These are phyloP conservation scores for Mortierella sp. DNA, from an alignment of 371 early-diverging fungal genomes.

Conservation along the genomic window DNA sequence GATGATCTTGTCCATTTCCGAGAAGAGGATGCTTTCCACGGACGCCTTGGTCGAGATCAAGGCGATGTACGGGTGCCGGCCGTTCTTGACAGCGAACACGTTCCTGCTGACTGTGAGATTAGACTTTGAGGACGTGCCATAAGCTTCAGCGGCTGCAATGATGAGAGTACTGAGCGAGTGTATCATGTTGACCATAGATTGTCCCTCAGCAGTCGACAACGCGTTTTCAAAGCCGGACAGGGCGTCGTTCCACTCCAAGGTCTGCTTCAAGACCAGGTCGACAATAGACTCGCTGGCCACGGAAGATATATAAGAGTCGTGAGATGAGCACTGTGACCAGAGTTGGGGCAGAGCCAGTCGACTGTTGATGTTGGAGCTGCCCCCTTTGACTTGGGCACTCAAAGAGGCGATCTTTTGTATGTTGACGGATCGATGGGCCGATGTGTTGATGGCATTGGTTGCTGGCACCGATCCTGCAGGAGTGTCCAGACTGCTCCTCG, in stretches of 20 bases:
- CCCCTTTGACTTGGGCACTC: conserved; percentile 10
- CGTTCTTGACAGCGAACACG: conserved; percentile 37
- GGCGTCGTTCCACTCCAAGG: conserved; percentile 38
- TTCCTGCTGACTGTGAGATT: conserved; percentile 10
- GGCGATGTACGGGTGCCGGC: conserved; percentile 44
- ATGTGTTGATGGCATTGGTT: background rate
- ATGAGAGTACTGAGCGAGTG: conserved; percentile 36
- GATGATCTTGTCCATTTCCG: conserved; percentile 37
- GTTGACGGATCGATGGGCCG: conserved; percentile 40
- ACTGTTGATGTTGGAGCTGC: conserved; percentile 10
- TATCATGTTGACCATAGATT: conserved; percentile 32
- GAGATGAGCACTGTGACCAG: conserved; percentile 42
- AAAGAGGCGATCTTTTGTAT: conserved; percentile 35
- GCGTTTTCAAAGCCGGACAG: conserved; percentile 45
- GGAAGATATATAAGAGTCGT: conserved; percentile 31
- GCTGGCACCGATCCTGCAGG: background rate
- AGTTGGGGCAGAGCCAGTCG: conserved; percentile 36
- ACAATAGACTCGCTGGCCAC: conserved; percentile 30
- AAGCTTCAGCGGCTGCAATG: conserved; percentile 27
- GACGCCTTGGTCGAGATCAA: conserved; percentile 21
- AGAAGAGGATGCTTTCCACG: conserved; percentile 25
- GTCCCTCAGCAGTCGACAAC: conserved; percentile 34
- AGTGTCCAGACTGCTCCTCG: conserved; percentile 7
- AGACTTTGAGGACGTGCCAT: background rate
- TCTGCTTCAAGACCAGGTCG: conserved; percentile 18